These are phyloP conservation scores for Penicillium freii DNA, from an alignment of 2,329 filamentous ascomycete species.

Conservation along the genomic window DNA sequence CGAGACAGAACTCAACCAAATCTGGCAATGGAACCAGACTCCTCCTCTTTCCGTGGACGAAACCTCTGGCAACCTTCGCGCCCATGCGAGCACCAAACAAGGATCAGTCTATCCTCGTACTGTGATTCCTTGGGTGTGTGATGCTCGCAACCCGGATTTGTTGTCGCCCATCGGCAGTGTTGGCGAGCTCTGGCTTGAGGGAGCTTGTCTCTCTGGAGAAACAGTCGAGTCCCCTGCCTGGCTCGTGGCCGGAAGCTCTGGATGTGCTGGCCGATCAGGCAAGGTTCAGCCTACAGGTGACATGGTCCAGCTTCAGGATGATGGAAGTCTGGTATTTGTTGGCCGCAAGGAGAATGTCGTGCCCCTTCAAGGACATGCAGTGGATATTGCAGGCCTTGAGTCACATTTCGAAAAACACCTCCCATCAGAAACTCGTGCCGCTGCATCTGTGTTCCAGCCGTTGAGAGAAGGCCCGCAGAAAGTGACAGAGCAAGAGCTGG, in stretches of 20 bases:
- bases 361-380: conserved; percentile 39
- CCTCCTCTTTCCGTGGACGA: conserved; percentile 38
- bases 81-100: conserved; percentile 19
- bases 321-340: conserved; percentile 32
- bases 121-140: conserved; percentile 30
- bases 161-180: conserved; percentile 44
- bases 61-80: conserved; percentile 24
- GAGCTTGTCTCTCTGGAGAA: conserved; percentile 30
- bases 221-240: conserved; percentile 26
- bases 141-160: conserved; percentile 33
- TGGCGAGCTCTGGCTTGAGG: conserved; percentile 45
- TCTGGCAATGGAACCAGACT: conserved; percentile 45
- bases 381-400: conserved; percentile 44
- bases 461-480: conserved; percentile 14
- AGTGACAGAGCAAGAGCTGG: conserved; percentile 21
- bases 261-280: conserved; percentile 30
- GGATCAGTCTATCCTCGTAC: conserved; percentile 37
- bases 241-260: conserved; percentile 35
- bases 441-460: conserved; percentile 27
- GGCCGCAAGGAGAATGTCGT: conserved; percentile 36
- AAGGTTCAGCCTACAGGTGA: conserved; percentile 34
- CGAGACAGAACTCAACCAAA: conserved; percentile 39
- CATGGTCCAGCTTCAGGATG: conserved; percentile 30
- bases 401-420: conserved; percentile 38
- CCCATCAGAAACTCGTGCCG: conserved; percentile 29